Evolutionary conservation across 2,329 filamentous ascomycete genomes (phyloP), one percentile per base, ranked within the genome.

Genomic region (Epichloe aotearoae): DNA sequence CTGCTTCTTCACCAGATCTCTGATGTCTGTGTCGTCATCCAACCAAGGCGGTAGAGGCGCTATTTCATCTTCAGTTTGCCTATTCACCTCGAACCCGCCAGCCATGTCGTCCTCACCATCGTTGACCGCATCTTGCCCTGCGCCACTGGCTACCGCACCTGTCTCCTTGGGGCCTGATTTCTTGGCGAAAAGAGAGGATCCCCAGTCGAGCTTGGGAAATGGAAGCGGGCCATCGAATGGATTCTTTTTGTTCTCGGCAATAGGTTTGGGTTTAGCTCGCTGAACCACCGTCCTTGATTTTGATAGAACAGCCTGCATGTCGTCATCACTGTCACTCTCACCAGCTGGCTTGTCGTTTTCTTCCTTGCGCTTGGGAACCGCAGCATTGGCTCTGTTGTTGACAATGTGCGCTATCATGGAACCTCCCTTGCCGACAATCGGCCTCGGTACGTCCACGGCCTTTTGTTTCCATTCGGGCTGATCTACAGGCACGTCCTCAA

Each of bases 181-280:
- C 55, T 71, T 73, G 5, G 66, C 67, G 53, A 81, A 82, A 2
- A 82, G 70, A 1, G 74, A 76, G 2, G 79, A 83, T 48, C 79
- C 82, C 73, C 77, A 82, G 43, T 85, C 81, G 1, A 95, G 74
- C 61, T 88, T 91, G 58, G 95, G 89, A 61, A 98, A 98, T 0
- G 93, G 93, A 5, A 98, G 67, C 0, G 90, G 88, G 0, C 91
- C 91, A 56, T 80, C 79, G 61, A 95, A 80, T 0, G 79, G 73
- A 57, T 81, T 80, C 56, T 77, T 79, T 37, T 76, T 72, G 47
- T 79, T 81, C 10, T 74, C 64, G n/a, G 66, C 60, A 3, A 69
- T 60, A 2, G 65, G 64, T 41, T 65, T 69, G 17, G 64, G 64
- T 41, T 64, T 62, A 3, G 64, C 56, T 40, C 74, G 74, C 61